Evolutionary conservation across 2,329 filamentous ascomycete species (phyloP).

Genomic region (Spiromastix sp.): DNA sequence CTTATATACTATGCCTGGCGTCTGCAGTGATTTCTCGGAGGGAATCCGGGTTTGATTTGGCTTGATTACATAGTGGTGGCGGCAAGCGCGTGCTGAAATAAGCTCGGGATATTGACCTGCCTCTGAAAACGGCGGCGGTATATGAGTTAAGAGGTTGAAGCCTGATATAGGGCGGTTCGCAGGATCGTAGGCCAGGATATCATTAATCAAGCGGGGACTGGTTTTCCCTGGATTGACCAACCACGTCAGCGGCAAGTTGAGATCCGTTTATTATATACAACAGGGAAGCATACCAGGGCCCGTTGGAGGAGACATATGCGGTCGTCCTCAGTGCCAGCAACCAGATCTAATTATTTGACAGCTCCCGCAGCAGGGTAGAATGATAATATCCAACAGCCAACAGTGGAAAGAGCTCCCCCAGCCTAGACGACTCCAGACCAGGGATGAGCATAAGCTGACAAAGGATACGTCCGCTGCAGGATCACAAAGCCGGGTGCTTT

Average conservation of each 20-base stretch:
- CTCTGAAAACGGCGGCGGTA: conserved; percentile 41
- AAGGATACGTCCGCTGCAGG: too few relatives aligned
- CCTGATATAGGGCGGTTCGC: conserved; percentile 32
- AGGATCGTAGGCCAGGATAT: conserved; percentile 36
- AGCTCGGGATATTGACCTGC: conserved; percentile 22
- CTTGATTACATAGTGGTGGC: conserved; percentile 51
- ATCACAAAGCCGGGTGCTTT: too few relatives aligned
- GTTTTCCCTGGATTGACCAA: conserved; percentile 36
- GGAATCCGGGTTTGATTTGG: conserved; percentile 42
- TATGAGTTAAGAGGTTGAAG: conserved; percentile 48
- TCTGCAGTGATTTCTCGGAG: conserved; percentile 23
- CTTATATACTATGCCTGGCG: conserved; percentile 35
- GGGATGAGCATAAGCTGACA: too few relatives aligned
- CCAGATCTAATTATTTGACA: too few relatives aligned
- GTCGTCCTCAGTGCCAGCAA: too few relatives aligned
- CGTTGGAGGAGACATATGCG: conserved; percentile 22
- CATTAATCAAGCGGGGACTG: conserved; percentile 38
- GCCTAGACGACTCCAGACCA: too few relatives aligned
- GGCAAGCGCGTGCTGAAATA: conserved; percentile 40
- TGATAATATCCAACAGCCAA: too few relatives aligned
- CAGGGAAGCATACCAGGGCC: conserved; percentile 21
- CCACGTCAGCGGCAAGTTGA: not conserved
- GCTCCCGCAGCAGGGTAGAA: too few relatives aligned
- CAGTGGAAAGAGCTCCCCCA: too few relatives aligned
- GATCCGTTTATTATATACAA: too few relatives aligned